A percentile compares a stretch with the other conserved stretches of the same genome.
These are phyloP conservation scores for Catharanthus roseus DNA, from an alignment of 257 asterid genomes.

Conservation along the genomic window DNA sequence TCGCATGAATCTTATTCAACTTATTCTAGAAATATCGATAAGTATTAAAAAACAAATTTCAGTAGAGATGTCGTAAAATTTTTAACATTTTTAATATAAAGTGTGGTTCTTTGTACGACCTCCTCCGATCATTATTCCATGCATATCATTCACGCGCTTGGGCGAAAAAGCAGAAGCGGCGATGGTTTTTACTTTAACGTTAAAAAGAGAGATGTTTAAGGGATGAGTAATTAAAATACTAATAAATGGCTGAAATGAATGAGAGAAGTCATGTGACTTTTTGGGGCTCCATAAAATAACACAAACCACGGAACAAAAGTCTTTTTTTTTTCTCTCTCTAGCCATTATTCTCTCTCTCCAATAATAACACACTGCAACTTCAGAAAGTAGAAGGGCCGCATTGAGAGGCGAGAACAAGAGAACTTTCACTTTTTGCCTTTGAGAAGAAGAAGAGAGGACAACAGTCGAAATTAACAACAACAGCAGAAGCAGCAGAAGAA, in stretches of 20 bases:
- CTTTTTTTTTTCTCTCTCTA: slow-evolving; percentile 5
- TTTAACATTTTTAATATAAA: too few species aligned
- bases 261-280: slow-evolving; percentile 44
- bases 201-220: too few species aligned
- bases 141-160: background rate
- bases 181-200: too few species aligned
- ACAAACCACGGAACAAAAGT: slow-evolving; percentile 35
- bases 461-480: too few species aligned
- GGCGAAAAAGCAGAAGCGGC: background rate
- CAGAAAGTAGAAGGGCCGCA: background rate
- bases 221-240: background rate
- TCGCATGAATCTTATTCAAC: too few species aligned
- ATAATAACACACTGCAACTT: slow-evolving; percentile 41
- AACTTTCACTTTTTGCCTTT: slow-evolving; percentile 6
- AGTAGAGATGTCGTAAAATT: too few species aligned
- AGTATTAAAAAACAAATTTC: too few species aligned
- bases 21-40: too few species aligned
- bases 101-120: too few species aligned
- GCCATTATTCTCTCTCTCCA: slow-evolving; percentile 45
- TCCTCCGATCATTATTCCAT: too few species aligned
- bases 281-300: slow-evolving; percentile 37
- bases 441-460: background rate
- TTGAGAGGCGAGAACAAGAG: slow-evolving; percentile 1
- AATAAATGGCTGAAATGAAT: background rate
- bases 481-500: too few species aligned